Percentiles rank a stretch among this genome's conserved stretches.
phyloP scores from a whole-genome alignment of 495 filamentous ascomycete genomes.

The Sordaria brevicollis region DNA sequence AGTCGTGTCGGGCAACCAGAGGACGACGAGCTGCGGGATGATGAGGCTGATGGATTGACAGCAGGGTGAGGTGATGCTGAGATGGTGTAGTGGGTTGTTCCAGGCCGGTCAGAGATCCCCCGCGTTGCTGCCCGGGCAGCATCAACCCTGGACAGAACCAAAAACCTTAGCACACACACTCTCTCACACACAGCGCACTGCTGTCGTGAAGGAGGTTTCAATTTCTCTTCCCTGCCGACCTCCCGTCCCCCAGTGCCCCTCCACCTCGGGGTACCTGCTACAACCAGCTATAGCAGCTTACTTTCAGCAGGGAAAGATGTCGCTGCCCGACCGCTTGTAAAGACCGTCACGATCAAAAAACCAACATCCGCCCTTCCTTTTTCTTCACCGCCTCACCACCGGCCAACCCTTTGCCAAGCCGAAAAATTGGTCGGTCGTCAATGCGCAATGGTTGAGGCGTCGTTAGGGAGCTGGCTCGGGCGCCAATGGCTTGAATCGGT shows the following conservation, averaged over 20 bases:
- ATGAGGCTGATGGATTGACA: background rate
- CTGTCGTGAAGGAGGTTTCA: too few relatives aligned
- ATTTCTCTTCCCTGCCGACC: background rate
- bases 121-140: background rate
- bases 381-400: constrained; percentile 13
- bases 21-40: constrained; percentile 1
- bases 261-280: background rate
- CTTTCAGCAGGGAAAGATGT: background rate
- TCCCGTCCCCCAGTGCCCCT: background rate
- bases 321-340: constrained; percentile 12
- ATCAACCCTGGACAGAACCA: background rate
- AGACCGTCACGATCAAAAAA: background rate
- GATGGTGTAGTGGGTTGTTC: background rate
- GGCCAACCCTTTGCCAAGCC: constrained; percentile 3
- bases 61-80: background rate
- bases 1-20: constrained; percentile 17
- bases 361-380: background rate
- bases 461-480: constrained; percentile 8
- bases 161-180: background rate
- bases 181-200: too few relatives aligned
- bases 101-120: background rate
- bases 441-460: background rate
- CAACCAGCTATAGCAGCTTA: background rate
- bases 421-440: constrained; percentile 4
- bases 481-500: constrained; percentile 15